phyloP scores from a whole-genome alignment of 2,329 filamentous ascomycete genomes.

The Calycina marina region DNA sequence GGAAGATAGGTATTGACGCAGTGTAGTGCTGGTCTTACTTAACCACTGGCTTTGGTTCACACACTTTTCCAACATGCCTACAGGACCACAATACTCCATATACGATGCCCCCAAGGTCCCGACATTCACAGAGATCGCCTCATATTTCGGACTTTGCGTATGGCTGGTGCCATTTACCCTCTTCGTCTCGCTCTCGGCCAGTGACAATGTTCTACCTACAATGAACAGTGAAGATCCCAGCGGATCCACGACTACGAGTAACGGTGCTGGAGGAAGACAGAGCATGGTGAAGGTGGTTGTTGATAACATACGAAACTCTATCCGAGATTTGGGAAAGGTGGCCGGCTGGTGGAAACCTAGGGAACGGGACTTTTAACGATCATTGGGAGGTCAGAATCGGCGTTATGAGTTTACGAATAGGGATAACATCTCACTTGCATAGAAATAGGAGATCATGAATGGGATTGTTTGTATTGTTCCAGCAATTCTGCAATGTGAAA shows the following conservation, averaged over 20 bases:
- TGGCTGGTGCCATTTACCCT: slow-evolving; percentile 94
- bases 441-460: too few relatives aligned
- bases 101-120: slow-evolving; percentile 54
- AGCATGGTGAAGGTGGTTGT: slow-evolving; percentile 54
- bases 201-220: slow-evolving; percentile 86
- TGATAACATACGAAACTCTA: slow-evolving; percentile 37
- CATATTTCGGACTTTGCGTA: slow-evolving; percentile 90
- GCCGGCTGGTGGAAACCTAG: slow-evolving; percentile 18
- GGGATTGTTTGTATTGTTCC: slow-evolving; percentile 2
- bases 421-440: too few relatives aligned
- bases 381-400: too few relatives aligned
- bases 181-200: slow-evolving; percentile 86
- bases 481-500: slow-evolving; percentile 1
- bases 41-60: slow-evolving; percentile 97
- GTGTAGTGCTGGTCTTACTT: slow-evolving; percentile 57
- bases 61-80: slow-evolving; percentile 61
- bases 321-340: slow-evolving; percentile 25
- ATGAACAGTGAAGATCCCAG: slow-evolving; percentile 61
- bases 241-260: slow-evolving; percentile 23
- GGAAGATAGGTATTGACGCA: slow-evolving; percentile 10
- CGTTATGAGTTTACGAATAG: too few relatives aligned
- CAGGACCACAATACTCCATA: slow-evolving; percentile 43
- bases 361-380: slow-evolving; percentile 17
- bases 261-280: slow-evolving; percentile 37
- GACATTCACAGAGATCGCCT: slow-evolving; percentile 84